Conservation (phyloP, 169 alveolate species). For the Babesia ovis region DNA sequence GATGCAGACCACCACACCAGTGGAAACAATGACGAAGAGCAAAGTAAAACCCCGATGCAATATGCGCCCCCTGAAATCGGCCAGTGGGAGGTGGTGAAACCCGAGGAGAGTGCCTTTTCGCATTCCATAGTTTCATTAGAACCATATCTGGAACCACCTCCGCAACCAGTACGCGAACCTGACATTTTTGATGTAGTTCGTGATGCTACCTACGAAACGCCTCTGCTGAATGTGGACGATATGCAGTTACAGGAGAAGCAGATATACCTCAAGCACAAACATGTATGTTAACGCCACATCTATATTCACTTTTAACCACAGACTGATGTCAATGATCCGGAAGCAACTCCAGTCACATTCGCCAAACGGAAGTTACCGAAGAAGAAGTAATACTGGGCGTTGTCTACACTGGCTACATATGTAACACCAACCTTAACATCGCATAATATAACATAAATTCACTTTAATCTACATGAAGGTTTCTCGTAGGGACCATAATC, state of each 20-base stretch:
- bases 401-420: too few relatives aligned
- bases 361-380: constrained; percentile 36
- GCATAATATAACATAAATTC: too few relatives aligned
- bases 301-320: not conserved
- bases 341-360: constrained; percentile 6
- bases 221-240: constrained; percentile 40
- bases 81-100: constrained; percentile 63
- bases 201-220: constrained; percentile 38
- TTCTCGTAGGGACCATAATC: too few relatives aligned
- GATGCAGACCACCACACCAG: not conserved
- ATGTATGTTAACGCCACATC: not conserved
- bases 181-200: constrained; percentile 21
- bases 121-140: constrained; percentile 49
- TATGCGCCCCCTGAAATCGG: constrained; percentile 50
- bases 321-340: not conserved
- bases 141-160: constrained; percentile 27
- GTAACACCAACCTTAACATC: too few relatives aligned
- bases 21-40: not conserved
- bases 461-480: too few relatives aligned
- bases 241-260: constrained; percentile 41
- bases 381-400: not conserved
- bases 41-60: not conserved
- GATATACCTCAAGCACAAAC: not conserved
- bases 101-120: constrained; percentile 58
- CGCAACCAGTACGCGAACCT: constrained; percentile 5